Percentiles rank a stretch among this genome's conserved stretches.
phyloP scores from a whole-genome alignment of 2,329 filamentous ascomycete genomes.

The Talaromyces sp. region DNA sequence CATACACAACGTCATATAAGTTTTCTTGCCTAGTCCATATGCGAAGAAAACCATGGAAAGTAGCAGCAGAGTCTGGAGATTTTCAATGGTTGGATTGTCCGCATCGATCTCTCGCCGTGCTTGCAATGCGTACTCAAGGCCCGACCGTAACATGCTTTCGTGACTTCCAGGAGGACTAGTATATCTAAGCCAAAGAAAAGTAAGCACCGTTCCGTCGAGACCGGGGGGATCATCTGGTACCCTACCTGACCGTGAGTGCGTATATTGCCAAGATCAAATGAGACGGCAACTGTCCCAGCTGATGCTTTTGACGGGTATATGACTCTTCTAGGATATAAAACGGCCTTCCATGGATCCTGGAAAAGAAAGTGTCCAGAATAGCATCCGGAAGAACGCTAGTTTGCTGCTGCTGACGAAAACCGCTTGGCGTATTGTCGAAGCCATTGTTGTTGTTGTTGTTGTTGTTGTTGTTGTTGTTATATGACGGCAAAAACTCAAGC shows the following conservation, averaged over 20 bases:
- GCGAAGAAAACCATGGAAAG: slow-evolving; percentile 73
- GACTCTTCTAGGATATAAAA: slow-evolving; percentile 78
- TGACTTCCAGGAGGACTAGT: slow-evolving; percentile 64
- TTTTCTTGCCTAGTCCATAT: slow-evolving; percentile 74
- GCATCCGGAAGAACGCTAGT: slow-evolving; percentile 51
- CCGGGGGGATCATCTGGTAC: background rate
- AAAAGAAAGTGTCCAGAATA: slow-evolving; percentile 74
- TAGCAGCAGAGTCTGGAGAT: slow-evolving; percentile 69
- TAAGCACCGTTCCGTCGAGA: slow-evolving; percentile 14
- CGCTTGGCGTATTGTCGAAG: slow-evolving; percentile 13
- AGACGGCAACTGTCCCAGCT: slow-evolving; percentile 59
- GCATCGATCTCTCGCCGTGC: slow-evolving; percentile 68
- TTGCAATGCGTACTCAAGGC: slow-evolving; percentile 68
- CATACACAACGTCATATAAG: slow-evolving; percentile 78
- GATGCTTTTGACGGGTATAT: slow-evolving; percentile 66
- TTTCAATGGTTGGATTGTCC: slow-evolving; percentile 76
- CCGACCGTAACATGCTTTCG: slow-evolving; percentile 62
- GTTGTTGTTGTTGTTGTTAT: background rate
- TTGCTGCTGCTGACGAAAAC: slow-evolving; percentile 19
- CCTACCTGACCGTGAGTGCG: slow-evolving; percentile 59
- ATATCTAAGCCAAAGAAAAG: slow-evolving; percentile 51
- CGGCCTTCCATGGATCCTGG: slow-evolving; percentile 73
- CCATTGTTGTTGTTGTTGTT: background rate
- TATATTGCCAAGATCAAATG: slow-evolving; percentile 50
- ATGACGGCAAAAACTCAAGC: slow-evolving; percentile 15